These are phyloP conservation scores for Singerocomus inundabilis DNA, from an alignment of 1,284 basidiomycete genomes.

Conservation along the genomic window DNA sequence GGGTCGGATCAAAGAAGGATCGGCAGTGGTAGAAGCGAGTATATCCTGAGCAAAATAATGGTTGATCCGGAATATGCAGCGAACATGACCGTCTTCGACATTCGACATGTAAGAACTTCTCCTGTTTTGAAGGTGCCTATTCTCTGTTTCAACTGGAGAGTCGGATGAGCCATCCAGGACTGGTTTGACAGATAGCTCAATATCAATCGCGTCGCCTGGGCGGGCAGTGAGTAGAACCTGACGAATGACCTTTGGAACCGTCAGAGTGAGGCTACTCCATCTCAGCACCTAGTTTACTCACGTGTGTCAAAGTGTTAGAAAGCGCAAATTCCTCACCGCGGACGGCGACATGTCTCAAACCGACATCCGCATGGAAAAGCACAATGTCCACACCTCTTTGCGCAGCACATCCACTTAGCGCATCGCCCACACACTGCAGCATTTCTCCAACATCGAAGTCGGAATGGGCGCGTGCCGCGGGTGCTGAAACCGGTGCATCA, in stretches of 20 bases:
- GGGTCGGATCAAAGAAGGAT: conserved; percentile 33
- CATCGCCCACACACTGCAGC: conserved; percentile 78
- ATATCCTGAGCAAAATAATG: conserved; percentile 28
- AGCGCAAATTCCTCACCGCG: conserved; percentile 83
- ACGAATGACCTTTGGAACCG: conserved; percentile 65
- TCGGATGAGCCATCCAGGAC: conserved; percentile 23
- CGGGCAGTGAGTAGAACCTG: conserved; percentile 73
- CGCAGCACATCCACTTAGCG: conserved; percentile 81
- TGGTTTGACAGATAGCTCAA: conserved; percentile 70
- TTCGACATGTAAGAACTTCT: conserved; percentile 30
- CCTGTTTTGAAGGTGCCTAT: conserved; percentile 13
- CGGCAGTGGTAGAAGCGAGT: conserved; percentile 29
- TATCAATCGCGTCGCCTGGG: conserved; percentile 80
- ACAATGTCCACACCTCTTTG: conserved; percentile 84
- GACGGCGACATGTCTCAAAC: conserved; percentile 80
- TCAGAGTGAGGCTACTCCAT: conserved; percentile 15
- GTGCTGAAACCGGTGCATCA: conserved; percentile 21
- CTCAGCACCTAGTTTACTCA: conserved; percentile 44
- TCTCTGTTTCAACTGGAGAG: conserved; percentile 26
- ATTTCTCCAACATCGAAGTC: conserved; percentile 73
- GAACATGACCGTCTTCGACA: conserved; percentile 35
- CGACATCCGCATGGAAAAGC: conserved; percentile 83
- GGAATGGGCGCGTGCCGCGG: conserved; percentile 21
- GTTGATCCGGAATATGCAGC: conserved; percentile 59
- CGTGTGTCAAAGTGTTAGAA: conserved; percentile 79